Evolutionary conservation across 2,329 filamentous ascomycete species (phyloP).

Genomic region (Colletotrichum horii): DNA sequence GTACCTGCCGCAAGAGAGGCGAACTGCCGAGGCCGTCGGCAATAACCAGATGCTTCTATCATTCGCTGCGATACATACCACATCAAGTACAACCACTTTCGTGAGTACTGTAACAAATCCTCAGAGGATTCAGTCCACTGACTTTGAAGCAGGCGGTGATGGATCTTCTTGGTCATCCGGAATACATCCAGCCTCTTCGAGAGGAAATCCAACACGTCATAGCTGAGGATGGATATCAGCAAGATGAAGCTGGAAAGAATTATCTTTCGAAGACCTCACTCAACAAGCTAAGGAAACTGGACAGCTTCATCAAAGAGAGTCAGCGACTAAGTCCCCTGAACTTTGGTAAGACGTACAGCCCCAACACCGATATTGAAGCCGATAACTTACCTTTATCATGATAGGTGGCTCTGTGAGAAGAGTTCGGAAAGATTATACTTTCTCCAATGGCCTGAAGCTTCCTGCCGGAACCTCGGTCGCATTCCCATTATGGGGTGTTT

Average conservation of each 20-base stretch:
- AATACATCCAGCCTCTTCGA: constrained; percentile 44
- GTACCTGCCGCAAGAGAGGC: background rate
- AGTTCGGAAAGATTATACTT: constrained; percentile 42
- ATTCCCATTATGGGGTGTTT: constrained; percentile 27
- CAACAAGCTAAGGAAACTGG: constrained; percentile 43
- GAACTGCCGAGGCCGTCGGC: background rate
- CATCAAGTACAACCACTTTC: constrained; percentile 26
- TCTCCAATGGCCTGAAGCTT: constrained; percentile 35
- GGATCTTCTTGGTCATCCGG: constrained; percentile 42
- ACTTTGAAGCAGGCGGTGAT: constrained; percentile 34
- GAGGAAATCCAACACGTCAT: constrained; percentile 44
- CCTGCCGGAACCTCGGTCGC: constrained; percentile 29
- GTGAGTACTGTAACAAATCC: constrained; percentile 28
- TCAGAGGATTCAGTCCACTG: background rate
- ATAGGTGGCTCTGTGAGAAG: constrained; percentile 41
- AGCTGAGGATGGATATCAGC: constrained; percentile 35
- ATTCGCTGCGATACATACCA: constrained; percentile 46
- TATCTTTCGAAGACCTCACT: constrained; percentile 34
- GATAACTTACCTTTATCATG: too few species aligned
- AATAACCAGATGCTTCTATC: constrained; percentile 11
- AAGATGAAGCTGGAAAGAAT: background rate
- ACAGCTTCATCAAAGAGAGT: constrained; percentile 45
- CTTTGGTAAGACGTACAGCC: background rate
- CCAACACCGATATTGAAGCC: background rate
- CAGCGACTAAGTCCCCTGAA: constrained; percentile 35